A percentile compares a stretch with the other conserved stretches of the same genome.
Conservation (phyloP, 2,329 filamentous ascomycete genomes). For the Colletotrichum gigasporum region DNA sequence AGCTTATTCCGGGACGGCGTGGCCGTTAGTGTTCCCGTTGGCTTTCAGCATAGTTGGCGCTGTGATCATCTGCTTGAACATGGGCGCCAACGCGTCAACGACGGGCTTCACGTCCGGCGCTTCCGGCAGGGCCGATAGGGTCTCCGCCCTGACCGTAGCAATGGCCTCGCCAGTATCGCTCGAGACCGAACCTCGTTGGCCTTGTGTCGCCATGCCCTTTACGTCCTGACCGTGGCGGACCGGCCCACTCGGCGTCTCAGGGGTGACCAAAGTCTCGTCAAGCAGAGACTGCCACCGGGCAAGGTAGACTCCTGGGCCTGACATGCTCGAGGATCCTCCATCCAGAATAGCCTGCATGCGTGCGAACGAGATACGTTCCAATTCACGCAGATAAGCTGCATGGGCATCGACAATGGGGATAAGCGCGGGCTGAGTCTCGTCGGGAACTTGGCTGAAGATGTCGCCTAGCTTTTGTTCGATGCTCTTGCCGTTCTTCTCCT, state of each 20-base stretch:
- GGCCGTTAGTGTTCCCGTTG: background rate
- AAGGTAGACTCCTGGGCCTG: conserved; percentile 78
- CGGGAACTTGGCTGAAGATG: conserved; percentile 58
- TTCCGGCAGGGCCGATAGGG: conserved; percentile 38
- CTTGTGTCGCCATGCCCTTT: conserved; percentile 51
- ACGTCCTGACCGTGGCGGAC: conserved; percentile 65
- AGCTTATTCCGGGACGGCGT: background rate
- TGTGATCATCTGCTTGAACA: conserved; percentile 48
- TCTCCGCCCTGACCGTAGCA: conserved; percentile 40
- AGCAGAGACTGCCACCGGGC: conserved; percentile 77
- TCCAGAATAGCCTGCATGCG: conserved; percentile 68
- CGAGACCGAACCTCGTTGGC: conserved; percentile 51
- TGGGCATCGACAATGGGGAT: conserved; percentile 67
- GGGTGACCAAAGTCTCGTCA: conserved; percentile 75
- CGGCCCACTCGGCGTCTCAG: conserved; percentile 59
- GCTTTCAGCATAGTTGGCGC: background rate
- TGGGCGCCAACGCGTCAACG: conserved; percentile 48
- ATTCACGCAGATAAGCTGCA: conserved; percentile 64
- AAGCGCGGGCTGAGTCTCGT: conserved; percentile 55
- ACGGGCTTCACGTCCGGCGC: conserved; percentile 54
- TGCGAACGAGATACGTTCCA: conserved; percentile 62
- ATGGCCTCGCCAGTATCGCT: conserved; percentile 36
- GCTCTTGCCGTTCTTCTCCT: conserved; percentile 30
- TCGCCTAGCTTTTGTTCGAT: conserved; percentile 50
- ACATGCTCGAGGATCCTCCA: conserved; percentile 42